Conservation (phyloP, 768 basidiomycete genomes). For the Grammothele lineata region DNA sequence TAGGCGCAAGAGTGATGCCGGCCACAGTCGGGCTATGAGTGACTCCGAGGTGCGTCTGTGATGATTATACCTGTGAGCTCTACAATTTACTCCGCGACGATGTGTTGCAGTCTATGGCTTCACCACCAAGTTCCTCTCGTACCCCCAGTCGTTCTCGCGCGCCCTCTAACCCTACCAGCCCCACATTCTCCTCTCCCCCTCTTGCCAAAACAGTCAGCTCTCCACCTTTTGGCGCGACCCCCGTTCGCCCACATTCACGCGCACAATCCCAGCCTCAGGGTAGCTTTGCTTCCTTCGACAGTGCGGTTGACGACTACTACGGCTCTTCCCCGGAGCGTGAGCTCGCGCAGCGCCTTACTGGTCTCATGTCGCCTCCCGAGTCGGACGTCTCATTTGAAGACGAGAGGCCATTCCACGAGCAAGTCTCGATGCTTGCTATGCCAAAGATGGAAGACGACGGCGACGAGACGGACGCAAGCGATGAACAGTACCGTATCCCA, state of each 20-base stretch:
- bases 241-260: slow-evolving; percentile 66
- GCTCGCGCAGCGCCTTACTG: slow-evolving; percentile 10
- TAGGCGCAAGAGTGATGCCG: slow-evolving; percentile 71
- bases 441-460: slow-evolving; percentile 40
- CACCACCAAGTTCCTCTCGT: slow-evolving; percentile 37
- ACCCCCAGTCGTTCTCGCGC: slow-evolving; percentile 50
- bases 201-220: slow-evolving; percentile 36
- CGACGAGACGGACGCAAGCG: slow-evolving; percentile 51
- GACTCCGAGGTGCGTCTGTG: slow-evolving; percentile 63
- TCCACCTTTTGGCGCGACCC: slow-evolving; percentile 35
- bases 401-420: slow-evolving; percentile 34
- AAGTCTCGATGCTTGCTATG: slow-evolving; percentile 55
- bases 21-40: slow-evolving; percentile 46
- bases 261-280: slow-evolving; percentile 41
- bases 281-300: slow-evolving; percentile 37
- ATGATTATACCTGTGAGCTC: not conserved
- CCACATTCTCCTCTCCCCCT: slow-evolving; percentile 32
- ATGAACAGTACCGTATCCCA: slow-evolving; percentile 42
- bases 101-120: slow-evolving; percentile 27
- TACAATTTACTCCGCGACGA: not conserved
- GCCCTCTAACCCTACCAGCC: slow-evolving; percentile 65
- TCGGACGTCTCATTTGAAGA: slow-evolving; percentile 37
- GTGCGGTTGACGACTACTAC: slow-evolving; percentile 37
- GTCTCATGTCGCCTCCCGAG: slow-evolving; percentile 35
- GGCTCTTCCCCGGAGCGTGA: slow-evolving; percentile 26